These are phyloP conservation scores for Russula griseocarnosa DNA, from an alignment of 768 basidiomycete genomes.

Conservation along the genomic window DNA sequence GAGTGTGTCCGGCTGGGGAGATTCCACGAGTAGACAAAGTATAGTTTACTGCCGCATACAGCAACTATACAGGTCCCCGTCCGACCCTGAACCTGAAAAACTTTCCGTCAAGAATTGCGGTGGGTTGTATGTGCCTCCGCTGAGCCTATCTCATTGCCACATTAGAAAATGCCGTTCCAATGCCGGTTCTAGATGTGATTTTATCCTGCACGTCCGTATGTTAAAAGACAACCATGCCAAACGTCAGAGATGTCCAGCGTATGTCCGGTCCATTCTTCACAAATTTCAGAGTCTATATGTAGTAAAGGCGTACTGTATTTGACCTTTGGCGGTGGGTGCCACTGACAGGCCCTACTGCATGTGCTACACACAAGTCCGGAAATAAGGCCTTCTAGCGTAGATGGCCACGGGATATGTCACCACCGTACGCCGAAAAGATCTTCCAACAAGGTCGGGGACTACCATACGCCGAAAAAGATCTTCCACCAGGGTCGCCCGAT, in stretches of 20 bases:
- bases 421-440: neutral
- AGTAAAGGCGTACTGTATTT: neutral
- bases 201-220: neutral
- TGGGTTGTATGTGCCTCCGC: neutral
- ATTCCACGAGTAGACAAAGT: too few relatives aligned
- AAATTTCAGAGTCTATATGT: neutral
- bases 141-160: slow-evolving; percentile 12
- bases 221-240: neutral
- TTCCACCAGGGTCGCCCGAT: slow-evolving; percentile 83
- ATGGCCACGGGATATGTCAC: neutral
- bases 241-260: neutral
- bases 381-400: neutral
- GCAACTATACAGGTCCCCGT: neutral
- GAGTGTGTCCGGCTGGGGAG: too few relatives aligned
- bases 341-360: neutral
- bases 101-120: neutral
- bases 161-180: slow-evolving; percentile 16
- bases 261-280: neutral
- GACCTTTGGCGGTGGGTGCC: neutral
- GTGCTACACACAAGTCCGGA: neutral
- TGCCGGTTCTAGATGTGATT: neutral
- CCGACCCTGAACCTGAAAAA: neutral
- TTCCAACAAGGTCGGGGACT: slow-evolving; percentile 28
- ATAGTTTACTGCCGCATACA: too few relatives aligned
- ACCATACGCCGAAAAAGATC: slow-evolving; percentile 74